Conservation (phyloP, 2,329 filamentous ascomycete genomes). For the Botrytis galanthina region DNA sequence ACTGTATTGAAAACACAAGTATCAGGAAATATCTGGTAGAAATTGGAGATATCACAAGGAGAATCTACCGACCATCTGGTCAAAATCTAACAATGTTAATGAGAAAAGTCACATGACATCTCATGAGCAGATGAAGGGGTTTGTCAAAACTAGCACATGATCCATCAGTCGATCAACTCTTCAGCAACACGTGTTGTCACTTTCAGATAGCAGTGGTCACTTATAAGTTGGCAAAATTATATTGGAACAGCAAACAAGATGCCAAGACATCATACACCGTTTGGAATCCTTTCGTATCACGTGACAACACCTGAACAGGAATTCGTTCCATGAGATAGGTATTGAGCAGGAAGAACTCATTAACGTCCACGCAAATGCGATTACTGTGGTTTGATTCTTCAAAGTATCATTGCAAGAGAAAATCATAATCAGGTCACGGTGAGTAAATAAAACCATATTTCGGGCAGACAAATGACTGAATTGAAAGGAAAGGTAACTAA, state of each 20-base stretch:
- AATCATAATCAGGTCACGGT: not conserved
- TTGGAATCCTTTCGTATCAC: not conserved
- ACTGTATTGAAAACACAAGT: not conserved
- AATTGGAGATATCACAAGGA: not conserved
- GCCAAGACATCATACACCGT: not conserved
- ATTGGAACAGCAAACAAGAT: not conserved
- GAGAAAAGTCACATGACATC: not conserved
- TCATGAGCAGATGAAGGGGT: not conserved
- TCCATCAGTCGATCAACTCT: not conserved
- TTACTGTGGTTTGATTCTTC: rapidly evolving
- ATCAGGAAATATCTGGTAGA: not conserved
- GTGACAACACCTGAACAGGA: not conserved
- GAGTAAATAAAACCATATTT: not conserved
- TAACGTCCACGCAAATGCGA: not conserved
- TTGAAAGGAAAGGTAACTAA: not conserved
- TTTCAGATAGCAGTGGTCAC: not conserved
- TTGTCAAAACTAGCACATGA: not conserved
- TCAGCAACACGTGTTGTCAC: not conserved
- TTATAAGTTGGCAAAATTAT: not conserved
- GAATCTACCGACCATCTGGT: not conserved
- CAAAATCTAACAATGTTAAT: not conserved
- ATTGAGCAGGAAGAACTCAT: not conserved
- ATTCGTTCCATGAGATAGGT: too few species aligned
- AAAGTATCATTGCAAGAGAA: not conserved
- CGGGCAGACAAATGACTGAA: slow-evolving; percentile 1